phyloP scores from a whole-genome alignment of 805 yeast species.

The Jamesozyma piceae region DNA sequence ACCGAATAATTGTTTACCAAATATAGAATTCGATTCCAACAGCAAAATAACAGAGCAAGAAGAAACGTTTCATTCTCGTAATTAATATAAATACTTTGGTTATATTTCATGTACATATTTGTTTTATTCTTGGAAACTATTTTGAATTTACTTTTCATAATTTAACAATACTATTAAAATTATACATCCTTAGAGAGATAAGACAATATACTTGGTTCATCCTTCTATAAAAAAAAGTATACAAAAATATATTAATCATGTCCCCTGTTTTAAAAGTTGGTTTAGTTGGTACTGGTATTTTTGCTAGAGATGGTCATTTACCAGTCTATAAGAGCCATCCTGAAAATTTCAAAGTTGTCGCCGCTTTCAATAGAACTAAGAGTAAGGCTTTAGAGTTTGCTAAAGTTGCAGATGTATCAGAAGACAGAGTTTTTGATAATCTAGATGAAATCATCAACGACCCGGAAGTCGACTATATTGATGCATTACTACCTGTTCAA shows the following conservation, averaged over 20 bases:
- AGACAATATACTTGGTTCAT: too few species aligned
- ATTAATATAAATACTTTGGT: too few species aligned
- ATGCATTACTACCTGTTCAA: slow-evolving; percentile 85
- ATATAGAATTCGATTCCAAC: not conserved
- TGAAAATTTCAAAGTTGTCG: slow-evolving; percentile 45
- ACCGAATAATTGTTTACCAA: not conserved
- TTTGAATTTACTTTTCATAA: too few species aligned
- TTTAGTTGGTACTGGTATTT: slow-evolving; percentile 76
- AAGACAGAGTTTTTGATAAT: slow-evolving; percentile 45
- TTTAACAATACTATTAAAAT: too few species aligned
- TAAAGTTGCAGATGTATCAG: slow-evolving; percentile 42
- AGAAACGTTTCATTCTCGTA: too few species aligned
- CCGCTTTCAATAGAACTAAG: slow-evolving; percentile 76
- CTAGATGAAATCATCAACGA: slow-evolving; percentile 60
- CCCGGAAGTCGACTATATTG: slow-evolving; percentile 63
- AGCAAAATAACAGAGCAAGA: not conserved
- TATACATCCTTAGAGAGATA: too few species aligned
- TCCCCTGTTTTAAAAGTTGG: slow-evolving; percentile 43
- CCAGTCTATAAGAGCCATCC: slow-evolving; percentile 55
- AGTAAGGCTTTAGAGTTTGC: slow-evolving; percentile 80
- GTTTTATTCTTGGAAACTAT: not conserved
- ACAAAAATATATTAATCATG: slow-evolving; percentile 5
- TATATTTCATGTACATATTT: too few species aligned
- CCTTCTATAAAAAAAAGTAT: too few species aligned
- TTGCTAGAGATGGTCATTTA: slow-evolving; percentile 75